Evolutionary conservation across 352 stramenopile species (phyloP).

Genomic region (Pythium phragmiticola): DNA sequence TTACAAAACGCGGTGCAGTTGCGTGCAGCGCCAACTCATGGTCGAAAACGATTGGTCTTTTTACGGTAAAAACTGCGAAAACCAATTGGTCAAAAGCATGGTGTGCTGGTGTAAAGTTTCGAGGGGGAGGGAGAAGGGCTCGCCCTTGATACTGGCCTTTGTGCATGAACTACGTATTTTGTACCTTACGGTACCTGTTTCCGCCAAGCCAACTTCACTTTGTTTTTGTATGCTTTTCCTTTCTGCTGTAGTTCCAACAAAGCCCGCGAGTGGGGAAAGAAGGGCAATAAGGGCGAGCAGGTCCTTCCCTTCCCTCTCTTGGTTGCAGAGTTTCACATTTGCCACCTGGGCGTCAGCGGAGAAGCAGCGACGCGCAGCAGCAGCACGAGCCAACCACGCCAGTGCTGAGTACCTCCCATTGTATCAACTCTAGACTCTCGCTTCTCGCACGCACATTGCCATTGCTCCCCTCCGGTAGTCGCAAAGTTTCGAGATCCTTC

Average conservation of each 20-base stretch:
- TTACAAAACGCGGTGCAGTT: conserved; percentile 15
- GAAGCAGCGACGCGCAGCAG: conserved; percentile 20
- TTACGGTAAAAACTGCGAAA: conserved; percentile 26
- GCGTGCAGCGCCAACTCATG: conserved; percentile 10
- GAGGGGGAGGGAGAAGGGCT: not conserved
- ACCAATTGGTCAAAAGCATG: conserved; percentile 6
- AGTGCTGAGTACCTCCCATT: not conserved
- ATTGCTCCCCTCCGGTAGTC: too few relatives aligned
- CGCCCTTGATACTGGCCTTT: not conserved
- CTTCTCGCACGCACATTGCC: too few relatives aligned
- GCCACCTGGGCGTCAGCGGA: conserved; percentile 26
- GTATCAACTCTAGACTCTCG: too few relatives aligned
- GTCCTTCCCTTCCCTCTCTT: not conserved
- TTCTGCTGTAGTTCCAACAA: not conserved
- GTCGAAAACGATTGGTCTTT: not conserved
- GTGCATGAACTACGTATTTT: conserved; percentile 15
- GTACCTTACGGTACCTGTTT: conserved; percentile 21
- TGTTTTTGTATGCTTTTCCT: conserved; percentile 21
- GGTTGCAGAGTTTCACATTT: conserved; percentile 32
- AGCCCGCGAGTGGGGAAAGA: conserved; percentile 4
- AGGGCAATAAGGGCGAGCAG: conserved; percentile 14
- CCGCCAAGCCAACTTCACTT: conserved; percentile 10
- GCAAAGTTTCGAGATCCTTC: too few relatives aligned
- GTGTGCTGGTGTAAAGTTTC: conserved; percentile 9
- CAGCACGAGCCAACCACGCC: not conserved